Percentiles rank a stretch among this genome's conserved stretches.
Conservation (phyloP, 768 basidiomycete species). For the Sutorius australiensis region DNA sequence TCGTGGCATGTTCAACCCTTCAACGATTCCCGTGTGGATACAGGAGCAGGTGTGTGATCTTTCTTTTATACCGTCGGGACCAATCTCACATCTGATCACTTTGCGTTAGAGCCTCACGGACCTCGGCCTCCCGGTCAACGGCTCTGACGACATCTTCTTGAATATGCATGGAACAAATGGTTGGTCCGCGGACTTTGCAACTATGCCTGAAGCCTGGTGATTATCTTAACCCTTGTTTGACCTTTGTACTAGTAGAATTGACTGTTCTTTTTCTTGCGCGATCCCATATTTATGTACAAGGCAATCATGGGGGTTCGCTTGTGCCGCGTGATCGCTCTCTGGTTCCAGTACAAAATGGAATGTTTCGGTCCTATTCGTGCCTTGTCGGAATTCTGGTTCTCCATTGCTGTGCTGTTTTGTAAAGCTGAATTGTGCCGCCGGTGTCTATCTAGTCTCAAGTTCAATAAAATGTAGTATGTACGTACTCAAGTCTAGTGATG, state of each 20-base stretch:
- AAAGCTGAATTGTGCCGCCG: background rate
- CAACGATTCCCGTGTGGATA: slow-evolving; percentile 85
- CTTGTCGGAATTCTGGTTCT: slow-evolving; percentile 1
- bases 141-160: slow-evolving; percentile 87
- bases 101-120: slow-evolving; percentile 71
- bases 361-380: background rate
- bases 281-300: slow-evolving; percentile 18
- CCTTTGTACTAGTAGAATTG: slow-evolving; percentile 23
- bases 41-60: slow-evolving; percentile 72
- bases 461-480: background rate
- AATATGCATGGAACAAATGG: slow-evolving; percentile 66
- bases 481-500: slow-evolving; percentile 1
- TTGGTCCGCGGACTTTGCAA: slow-evolving; percentile 71
- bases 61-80: background rate
- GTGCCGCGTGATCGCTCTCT: slow-evolving; percentile 16
- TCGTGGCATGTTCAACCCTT: slow-evolving; percentile 67
- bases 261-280: slow-evolving; percentile 17
- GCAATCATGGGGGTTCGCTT: slow-evolving; percentile 12
- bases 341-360: background rate
- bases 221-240: slow-evolving; percentile 13
- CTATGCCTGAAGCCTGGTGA: slow-evolving; percentile 86
- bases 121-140: slow-evolving; percentile 87
- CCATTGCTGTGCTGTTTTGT: background rate
- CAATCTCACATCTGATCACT: background rate
- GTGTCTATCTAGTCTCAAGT: background rate